Evolutionary conservation across 805 yeast species (phyloP), one percentile per base, ranked within the genome.

Genomic region (Groenewaldozyma tartarivorans): DNA sequence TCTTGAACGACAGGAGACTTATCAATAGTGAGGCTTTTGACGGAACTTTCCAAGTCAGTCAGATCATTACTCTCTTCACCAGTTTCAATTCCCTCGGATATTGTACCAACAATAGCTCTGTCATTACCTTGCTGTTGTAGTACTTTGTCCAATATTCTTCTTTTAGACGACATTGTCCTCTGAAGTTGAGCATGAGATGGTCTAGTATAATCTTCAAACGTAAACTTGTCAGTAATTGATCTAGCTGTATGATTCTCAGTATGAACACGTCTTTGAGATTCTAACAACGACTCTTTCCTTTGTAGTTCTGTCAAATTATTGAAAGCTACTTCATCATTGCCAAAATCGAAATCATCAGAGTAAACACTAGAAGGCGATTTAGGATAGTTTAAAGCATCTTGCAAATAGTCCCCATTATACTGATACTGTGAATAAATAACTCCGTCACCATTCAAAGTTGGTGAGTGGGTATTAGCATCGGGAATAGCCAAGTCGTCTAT

Each of bases 241-340:
- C n/a, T n/a, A 3, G 48, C 40, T 16, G 39, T 39, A 21, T 50
- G 52, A 16, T 45, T 45, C 34, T 39, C 37, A 2, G 62, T 56
- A 3, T 48, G 44, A 5, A 55, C 52, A 21, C 48, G 51, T 4
- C 62, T 41, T 45, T 59, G 58, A 7, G 51, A 49, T 15, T 59
- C 64, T 36, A 50, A 51, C 32, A 59, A 45, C 16, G 58, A 52
- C 42, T 58, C 63, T 35, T 59, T 56, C 7, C 63, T 54, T 2
- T 54, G 45, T 5, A 56, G 37, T 20, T 40, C 35, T 3, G 31
- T 22, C 7, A 45, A 40, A 11, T 26, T 37, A 26, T 27, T 15
- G 15, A 30, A 17, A 9, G 37, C 34, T 18, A 33, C 40, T 19
- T 24, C 34, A 3, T 16, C 29, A 9, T 13, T 13, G 29, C 13